Evolutionary conservation across 495 filamentous ascomycete species (phyloP).

Genomic region (Podospora bellae-mahoneyi): DNA sequence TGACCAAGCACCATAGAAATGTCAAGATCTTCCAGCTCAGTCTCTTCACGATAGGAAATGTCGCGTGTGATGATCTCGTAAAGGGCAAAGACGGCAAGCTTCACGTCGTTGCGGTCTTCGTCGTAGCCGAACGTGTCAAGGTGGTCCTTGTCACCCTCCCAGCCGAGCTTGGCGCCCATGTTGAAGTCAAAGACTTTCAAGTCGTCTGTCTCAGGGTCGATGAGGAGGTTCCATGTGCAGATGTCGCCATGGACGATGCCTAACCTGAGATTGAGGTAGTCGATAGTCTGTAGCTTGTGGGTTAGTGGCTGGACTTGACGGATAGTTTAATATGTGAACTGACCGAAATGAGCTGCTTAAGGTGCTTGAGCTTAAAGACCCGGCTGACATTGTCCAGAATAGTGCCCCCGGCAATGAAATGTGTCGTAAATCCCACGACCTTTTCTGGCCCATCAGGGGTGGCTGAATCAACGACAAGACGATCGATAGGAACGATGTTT

Average conservation of each 20-base stretch:
- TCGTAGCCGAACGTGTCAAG: not conserved
- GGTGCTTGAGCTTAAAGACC: slow-evolving; percentile 16
- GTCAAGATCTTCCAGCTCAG: slow-evolving; percentile 8
- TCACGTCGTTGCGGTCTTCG: slow-evolving; percentile 11
- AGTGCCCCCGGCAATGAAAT: slow-evolving; percentile 16
- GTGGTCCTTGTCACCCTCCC: slow-evolving; percentile 7
- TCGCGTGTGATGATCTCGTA: slow-evolving; percentile 21
- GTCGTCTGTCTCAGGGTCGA: slow-evolving; percentile 12
- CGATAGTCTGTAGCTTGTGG: slow-evolving; percentile 21
- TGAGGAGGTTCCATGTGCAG: slow-evolving; percentile 13
- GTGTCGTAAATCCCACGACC: slow-evolving; percentile 19
- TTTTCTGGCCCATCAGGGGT: not conserved
- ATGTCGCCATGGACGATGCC: slow-evolving; percentile 19
- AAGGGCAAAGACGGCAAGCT: slow-evolving; percentile 12
- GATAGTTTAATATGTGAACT: not conserved
- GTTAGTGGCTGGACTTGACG: too few species aligned
- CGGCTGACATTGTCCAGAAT: slow-evolving; percentile 9
- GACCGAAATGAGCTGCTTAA: slow-evolving; percentile 14
- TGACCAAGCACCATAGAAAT: slow-evolving; percentile 1
- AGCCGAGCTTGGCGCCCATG: slow-evolving; percentile 14
- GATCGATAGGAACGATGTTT: slow-evolving; percentile 37
- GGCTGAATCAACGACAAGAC: slow-evolving; percentile 33
- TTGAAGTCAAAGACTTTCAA: slow-evolving; percentile 20
- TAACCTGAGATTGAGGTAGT: slow-evolving; percentile 19
- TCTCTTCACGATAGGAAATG: slow-evolving; percentile 5